Conservation (phyloP, 306 rosid species). For the Lathyrus aphaca region DNA sequence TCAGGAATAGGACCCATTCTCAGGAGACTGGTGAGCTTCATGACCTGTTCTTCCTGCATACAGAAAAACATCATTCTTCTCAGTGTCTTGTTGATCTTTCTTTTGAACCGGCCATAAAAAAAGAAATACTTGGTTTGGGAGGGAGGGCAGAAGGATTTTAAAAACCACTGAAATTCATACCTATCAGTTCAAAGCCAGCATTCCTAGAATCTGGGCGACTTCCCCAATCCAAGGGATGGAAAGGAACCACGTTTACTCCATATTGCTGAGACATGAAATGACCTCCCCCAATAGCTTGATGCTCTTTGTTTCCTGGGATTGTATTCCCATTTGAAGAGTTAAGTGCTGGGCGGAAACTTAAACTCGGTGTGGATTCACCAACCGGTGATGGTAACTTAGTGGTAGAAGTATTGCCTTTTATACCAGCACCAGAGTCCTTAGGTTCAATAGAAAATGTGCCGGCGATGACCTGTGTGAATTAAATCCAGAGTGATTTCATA, state of each 20-base stretch:
- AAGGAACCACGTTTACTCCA: slow-evolving; percentile 53
- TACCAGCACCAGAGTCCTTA: slow-evolving; percentile 54
- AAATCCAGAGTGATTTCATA: slow-evolving; percentile 24
- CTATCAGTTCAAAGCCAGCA: slow-evolving; percentile 64
- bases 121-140: not conserved
- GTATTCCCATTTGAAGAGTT: slow-evolving; percentile 64
- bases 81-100: slow-evolving; percentile 26
- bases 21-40: slow-evolving; percentile 66
- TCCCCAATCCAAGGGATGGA: slow-evolving; percentile 70
- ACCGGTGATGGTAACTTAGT: slow-evolving; percentile 62
- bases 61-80: slow-evolving; percentile 25
- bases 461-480: slow-evolving; percentile 72
- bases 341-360: slow-evolving; percentile 54
- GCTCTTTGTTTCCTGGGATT: slow-evolving; percentile 58
- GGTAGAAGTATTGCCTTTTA: slow-evolving; percentile 62
- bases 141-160: not conserved
- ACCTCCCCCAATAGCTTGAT: slow-evolving; percentile 62
- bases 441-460: slow-evolving; percentile 70
- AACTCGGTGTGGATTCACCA: slow-evolving; percentile 51
- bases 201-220: slow-evolving; percentile 54
- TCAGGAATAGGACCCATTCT: slow-evolving; percentile 79
- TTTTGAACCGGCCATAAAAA: not conserved
- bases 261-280: slow-evolving; percentile 67
- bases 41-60: slow-evolving; percentile 65
- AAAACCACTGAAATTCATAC: slow-evolving; percentile 42